A percentile compares a stretch with the other conserved stretches of the same genome.
These are phyloP conservation scores for Curvularia verruculosa DNA, from an alignment of 2,329 filamentous ascomycete genomes.

Conservation along the genomic window DNA sequence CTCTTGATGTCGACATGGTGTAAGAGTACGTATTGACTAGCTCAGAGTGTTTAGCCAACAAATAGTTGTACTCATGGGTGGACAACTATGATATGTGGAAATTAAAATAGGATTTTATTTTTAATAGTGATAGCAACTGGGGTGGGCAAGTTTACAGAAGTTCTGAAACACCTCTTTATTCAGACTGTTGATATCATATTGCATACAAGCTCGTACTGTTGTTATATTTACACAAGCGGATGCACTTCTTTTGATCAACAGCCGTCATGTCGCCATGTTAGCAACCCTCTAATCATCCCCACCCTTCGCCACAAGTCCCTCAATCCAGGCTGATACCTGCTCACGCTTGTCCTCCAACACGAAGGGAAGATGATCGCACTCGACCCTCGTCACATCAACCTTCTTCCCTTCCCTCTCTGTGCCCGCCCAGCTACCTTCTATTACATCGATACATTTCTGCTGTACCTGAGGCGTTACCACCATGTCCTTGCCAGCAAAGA, in stretches of 20 bases:
- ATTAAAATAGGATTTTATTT: background rate
- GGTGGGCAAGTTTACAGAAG: background rate
- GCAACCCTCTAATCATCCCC: background rate
- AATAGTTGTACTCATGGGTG: no score
- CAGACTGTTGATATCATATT: background rate
- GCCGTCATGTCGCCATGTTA: background rate
- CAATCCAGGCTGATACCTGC: conserved; percentile 37
- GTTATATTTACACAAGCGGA: background rate
- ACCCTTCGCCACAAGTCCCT: conserved; percentile 18
- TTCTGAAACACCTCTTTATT: background rate
- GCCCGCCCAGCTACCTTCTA: conserved; percentile 41
- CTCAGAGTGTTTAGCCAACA: no score
- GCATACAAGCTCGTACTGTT: background rate
- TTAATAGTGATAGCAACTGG: background rate
- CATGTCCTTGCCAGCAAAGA: conserved; percentile 49
- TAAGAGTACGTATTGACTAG: no score
- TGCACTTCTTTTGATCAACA: background rate
- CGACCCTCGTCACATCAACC: conserved; percentile 49
- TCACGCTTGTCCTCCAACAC: conserved; percentile 31
- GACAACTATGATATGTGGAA: no score
- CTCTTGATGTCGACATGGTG: no score
- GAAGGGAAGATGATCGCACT: conserved; percentile 46
- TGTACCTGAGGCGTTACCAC: conserved; percentile 44
- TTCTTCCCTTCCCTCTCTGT: conserved; percentile 41
- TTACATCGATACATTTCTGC: conserved; percentile 41